Evolutionary conservation across 495 filamentous ascomycete genomes (phyloP).

Genomic region (Podospora sp.): DNA sequence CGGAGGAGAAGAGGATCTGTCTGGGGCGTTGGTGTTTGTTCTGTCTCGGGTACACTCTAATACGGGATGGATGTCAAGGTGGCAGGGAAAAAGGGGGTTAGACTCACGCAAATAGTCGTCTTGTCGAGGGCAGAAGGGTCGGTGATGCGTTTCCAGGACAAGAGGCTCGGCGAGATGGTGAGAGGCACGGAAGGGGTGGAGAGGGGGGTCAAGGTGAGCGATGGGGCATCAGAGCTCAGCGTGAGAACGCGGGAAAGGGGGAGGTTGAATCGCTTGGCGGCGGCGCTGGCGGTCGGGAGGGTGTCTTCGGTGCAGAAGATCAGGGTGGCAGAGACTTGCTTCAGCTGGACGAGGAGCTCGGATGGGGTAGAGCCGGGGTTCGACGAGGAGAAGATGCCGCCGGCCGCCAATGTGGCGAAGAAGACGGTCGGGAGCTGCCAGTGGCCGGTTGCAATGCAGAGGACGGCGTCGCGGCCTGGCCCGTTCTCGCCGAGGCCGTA

Average conservation of each 20-base stretch:
- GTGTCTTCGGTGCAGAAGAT: conserved; percentile 54
- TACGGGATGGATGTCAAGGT: no score
- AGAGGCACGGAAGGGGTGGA: conserved; percentile 13
- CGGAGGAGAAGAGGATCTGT: conserved; percentile 75
- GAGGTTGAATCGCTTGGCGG: conserved; percentile 62
- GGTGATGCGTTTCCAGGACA: conserved; percentile 52
- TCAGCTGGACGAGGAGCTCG: conserved; percentile 48
- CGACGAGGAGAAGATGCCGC: conserved; percentile 53
- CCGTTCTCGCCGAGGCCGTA: conserved; percentile 53
- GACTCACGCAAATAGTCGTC: conserved; percentile 47
- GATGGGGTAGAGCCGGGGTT: conserved; percentile 43
- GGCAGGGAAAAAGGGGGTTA: no score
- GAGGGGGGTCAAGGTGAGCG: conserved; percentile 17
- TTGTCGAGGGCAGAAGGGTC: conserved; percentile 40
- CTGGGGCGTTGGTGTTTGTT: no score
- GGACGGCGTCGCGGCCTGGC: conserved; percentile 53
- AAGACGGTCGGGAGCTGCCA: conserved; percentile 50
- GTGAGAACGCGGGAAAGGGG: conserved; percentile 40
- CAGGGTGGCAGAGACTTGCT: conserved; percentile 51
- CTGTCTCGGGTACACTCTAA: no score
- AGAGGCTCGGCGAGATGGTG: conserved; percentile 29
- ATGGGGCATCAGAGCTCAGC: conserved; percentile 28
- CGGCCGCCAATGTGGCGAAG: conserved; percentile 53
- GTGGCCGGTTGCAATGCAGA: conserved; percentile 54
- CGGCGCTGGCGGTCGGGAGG: conserved; percentile 59